Conservation (phyloP, 176 grass and related monocot genomes). For the Phoenix dactylifera region DNA sequence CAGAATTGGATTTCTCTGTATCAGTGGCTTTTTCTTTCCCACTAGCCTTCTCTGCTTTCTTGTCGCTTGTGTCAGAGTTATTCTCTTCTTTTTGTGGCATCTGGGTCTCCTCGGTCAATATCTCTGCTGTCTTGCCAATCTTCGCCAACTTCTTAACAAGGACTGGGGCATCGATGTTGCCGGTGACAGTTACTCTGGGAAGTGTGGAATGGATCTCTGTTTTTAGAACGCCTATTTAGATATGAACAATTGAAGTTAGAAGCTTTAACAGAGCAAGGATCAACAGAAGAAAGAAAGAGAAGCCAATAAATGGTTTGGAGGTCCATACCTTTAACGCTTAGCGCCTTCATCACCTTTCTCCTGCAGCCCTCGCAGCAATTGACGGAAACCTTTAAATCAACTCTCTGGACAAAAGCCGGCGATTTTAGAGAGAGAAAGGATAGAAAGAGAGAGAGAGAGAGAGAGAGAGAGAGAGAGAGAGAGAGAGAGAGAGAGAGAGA, state of each 20-base stretch:
- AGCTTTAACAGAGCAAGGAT: not conserved
- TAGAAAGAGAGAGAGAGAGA: not conserved
- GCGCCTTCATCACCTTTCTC: conserved; percentile 86
- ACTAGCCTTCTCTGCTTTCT: conserved; percentile 22
- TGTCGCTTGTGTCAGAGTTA: not conserved
- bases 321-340: conserved; percentile 52
- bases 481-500: not conserved
- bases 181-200: conserved; percentile 62
- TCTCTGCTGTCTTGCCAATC: conserved; percentile 63
- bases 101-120: conserved; percentile 13
- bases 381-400: conserved; percentile 87
- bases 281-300: not conserved
- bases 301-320: too few relatives aligned
- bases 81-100: conserved; percentile 12
- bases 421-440: not conserved
- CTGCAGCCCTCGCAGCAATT: conserved; percentile 91
- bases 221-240: conserved; percentile 55
- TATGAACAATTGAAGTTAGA: not conserved
- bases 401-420: conserved; percentile 38
- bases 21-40: not conserved
- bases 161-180: conserved; percentile 50
- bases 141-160: conserved; percentile 66
- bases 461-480: not conserved
- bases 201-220: conserved; percentile 74
- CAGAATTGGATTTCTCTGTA: not conserved